These are phyloP conservation scores for Fusarium longipes DNA, from an alignment of 2,329 filamentous ascomycete genomes.

Conservation along the genomic window DNA sequence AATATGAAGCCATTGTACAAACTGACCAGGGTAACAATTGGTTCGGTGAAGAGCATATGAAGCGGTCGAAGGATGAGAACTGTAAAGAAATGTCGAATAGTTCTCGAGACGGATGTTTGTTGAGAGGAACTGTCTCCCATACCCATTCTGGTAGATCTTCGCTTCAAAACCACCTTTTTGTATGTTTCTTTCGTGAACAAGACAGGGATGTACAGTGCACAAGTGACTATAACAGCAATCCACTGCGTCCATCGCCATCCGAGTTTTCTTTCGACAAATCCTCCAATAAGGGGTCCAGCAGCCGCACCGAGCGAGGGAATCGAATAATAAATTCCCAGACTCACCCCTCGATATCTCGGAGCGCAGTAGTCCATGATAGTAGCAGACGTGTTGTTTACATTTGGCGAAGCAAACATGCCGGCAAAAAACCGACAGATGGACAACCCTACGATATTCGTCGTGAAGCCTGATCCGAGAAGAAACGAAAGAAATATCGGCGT, in stretches of 20 bases:
- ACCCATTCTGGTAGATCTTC: slow-evolving; percentile 22
- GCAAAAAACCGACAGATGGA: slow-evolving; percentile 29
- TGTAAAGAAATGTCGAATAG: slow-evolving; percentile 21
- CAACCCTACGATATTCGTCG: not conserved
- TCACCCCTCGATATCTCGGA: slow-evolving; percentile 7
- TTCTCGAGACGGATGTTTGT: not conserved
- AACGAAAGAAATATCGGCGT: slow-evolving; percentile 28
- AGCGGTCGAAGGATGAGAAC: slow-evolving; percentile 30
- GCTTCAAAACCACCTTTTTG: slow-evolving; percentile 23
- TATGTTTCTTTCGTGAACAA: slow-evolving; percentile 31
- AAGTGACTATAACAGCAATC: slow-evolving; percentile 17
- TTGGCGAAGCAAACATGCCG: slow-evolving; percentile 31
- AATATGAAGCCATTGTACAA: slow-evolving; percentile 35
- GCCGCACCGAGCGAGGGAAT: slow-evolving; percentile 25
- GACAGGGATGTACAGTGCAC: slow-evolving; percentile 17
- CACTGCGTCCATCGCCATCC: slow-evolving; percentile 37
- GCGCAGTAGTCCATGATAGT: slow-evolving; percentile 27
- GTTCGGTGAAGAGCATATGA: slow-evolving; percentile 30
- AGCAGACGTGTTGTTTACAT: slow-evolving; percentile 33
- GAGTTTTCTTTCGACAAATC: slow-evolving; percentile 9
- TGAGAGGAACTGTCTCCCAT: slow-evolving; percentile 30
- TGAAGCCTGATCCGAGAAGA: not conserved
- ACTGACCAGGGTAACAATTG: slow-evolving; percentile 27
- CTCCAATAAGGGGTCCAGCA: slow-evolving; percentile 15
- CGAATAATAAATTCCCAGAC: slow-evolving; percentile 30